A percentile compares a stretch with the other conserved stretches of the same genome.
Evolutionary conservation across 2,329 filamentous ascomycete species (phyloP).

Genomic region (Ceratocystis colombiana): DNA sequence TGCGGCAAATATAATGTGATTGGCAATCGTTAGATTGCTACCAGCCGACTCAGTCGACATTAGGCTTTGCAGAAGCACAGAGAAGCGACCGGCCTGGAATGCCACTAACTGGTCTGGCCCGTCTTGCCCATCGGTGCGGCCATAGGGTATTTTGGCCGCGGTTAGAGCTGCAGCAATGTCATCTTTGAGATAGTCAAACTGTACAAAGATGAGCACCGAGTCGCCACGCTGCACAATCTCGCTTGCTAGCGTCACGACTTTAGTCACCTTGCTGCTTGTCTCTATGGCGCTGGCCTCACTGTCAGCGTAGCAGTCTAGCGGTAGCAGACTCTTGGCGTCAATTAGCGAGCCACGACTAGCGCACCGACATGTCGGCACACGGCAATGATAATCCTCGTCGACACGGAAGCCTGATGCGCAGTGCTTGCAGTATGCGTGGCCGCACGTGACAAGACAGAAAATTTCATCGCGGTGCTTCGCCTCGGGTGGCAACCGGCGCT

Average conservation of each 20-base stretch:
- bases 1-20: conserved; percentile 37
- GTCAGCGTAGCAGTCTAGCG: background rate
- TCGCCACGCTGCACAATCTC: conserved; percentile 24
- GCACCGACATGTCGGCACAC: conserved; percentile 24
- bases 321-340: conserved; percentile 18
- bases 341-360: conserved; percentile 19
- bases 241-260: conserved; percentile 27
- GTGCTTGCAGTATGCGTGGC: conserved; percentile 28
- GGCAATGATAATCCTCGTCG: conserved; percentile 23
- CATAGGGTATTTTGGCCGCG: background rate
- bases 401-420: conserved; percentile 25
- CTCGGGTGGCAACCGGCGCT: background rate
- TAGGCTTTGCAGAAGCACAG: conserved; percentile 34
- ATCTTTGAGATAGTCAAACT: conserved; percentile 31
- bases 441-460: conserved; percentile 29
- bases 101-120: conserved; percentile 8
- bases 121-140: conserved; percentile 19
- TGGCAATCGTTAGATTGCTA: conserved; percentile 36
- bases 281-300: background rate
- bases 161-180: conserved; percentile 25
- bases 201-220: conserved; percentile 35
- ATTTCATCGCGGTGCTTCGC: conserved; percentile 14
- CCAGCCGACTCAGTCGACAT: conserved; percentile 36
- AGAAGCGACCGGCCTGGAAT: conserved; percentile 20
- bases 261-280: conserved; percentile 27